These are phyloP conservation scores for Plasmopara muralis DNA, from an alignment of 352 stramenopile species.

Conservation along the genomic window DNA sequence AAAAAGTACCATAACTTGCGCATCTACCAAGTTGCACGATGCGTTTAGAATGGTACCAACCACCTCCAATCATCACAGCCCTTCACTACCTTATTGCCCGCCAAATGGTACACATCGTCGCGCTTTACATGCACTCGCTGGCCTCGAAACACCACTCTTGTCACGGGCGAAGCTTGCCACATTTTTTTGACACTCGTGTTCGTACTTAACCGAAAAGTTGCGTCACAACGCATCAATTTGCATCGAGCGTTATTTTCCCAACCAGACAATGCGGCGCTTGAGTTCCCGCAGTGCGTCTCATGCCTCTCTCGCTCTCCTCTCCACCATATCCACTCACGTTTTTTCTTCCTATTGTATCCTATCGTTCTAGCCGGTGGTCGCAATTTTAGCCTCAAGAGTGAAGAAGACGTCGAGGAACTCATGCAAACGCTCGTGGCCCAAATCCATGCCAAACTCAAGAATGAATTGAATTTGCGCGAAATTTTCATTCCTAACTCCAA, in stretches of 20 bases:
- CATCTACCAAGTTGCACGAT: constrained; percentile 29
- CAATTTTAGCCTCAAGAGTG: constrained; percentile 75
- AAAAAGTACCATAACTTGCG: constrained; percentile 80
- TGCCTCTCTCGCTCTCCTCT: neutral
- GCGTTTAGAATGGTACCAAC: neutral
- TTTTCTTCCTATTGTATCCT: neutral
- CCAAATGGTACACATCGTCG: constrained; percentile 74
- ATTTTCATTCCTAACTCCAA: constrained; percentile 87
- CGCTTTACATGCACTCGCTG: constrained; percentile 77
- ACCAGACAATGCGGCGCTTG: constrained; percentile 36
- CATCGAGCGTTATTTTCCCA: neutral
- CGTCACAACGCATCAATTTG: constrained; percentile 14
- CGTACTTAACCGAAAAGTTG: constrained; percentile 16
- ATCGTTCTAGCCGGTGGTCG: constrained; percentile 33
- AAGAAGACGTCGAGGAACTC: constrained; percentile 80
- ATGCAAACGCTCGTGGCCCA: constrained; percentile 79
- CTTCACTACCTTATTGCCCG: constrained; percentile 70
- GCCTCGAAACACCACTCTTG: constrained; percentile 54
- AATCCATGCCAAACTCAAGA: constrained; percentile 84
- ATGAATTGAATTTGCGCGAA: constrained; percentile 73
- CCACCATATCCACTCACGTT: too few species aligned
- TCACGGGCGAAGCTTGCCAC: constrained; percentile 44
- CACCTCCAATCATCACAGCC: neutral
- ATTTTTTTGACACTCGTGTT: constrained; percentile 1
- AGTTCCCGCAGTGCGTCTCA: constrained; percentile 40